Evolutionary conservation across 345 rosid genomes (phyloP), one percentile per base, ranked within the genome.

Genomic region (Eutrema japonicum): DNA sequence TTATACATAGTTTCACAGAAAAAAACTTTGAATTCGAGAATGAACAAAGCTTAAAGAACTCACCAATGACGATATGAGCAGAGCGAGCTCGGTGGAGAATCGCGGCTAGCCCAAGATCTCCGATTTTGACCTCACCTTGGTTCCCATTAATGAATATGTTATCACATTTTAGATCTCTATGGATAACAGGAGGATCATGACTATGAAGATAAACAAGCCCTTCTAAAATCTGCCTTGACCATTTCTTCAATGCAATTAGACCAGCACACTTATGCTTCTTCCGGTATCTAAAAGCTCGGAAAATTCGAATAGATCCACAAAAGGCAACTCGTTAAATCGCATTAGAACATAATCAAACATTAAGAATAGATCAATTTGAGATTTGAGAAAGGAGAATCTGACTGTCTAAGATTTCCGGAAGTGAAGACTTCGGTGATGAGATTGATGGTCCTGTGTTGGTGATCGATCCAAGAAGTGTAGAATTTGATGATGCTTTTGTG

Each of bases 91-190:
- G 87, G 57, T 60, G 77, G 50, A 95, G 88, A 76, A 92, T 84
- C 10, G 89, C 85, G 46, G 98, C 99, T 53, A 90, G 62, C 8
- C 99, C 99, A 27, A 95, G 84, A 81, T 95, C 99, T 63, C 99
- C 98, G 45, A 95, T 95, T 80, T 95, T 95, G 61, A 95, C 91
- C 76, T 92, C 97, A 22, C 99, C 99, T 71, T 82, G 96, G 86
- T 95, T 90, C 7, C 99, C 99, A 77, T 95, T 95, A 26, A 95
- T 89, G 81, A 95, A 90, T 27, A 95, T 85, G 82, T 95, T 95
- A 80, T 95, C 99, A 66, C 98, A 92, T 81, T 95, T 95, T 38
- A 95, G 83, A 85, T 95, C 97, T 63, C 99, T 83, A 84, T 95
- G 99, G 61, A 95, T 89, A 71, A 95, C 83, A n/a, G 97, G 96